A percentile compares a stretch with the other conserved stretches of the same genome.
phyloP scores from a whole-genome alignment of 192 early-diverging fungal species.

The Podila verticillata region DNA sequence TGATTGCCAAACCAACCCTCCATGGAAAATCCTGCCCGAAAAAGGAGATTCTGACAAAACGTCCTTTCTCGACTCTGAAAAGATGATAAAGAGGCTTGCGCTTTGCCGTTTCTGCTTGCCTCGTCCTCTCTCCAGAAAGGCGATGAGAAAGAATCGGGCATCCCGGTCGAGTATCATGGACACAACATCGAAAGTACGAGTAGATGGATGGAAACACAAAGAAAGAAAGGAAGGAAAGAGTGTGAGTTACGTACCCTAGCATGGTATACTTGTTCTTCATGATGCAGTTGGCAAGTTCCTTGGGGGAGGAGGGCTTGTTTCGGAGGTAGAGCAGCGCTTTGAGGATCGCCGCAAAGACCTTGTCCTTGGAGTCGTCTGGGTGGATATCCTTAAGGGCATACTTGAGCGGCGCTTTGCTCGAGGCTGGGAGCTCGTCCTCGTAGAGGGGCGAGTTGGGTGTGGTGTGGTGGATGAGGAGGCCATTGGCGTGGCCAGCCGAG shows the following conservation, averaged over 20 bases:
- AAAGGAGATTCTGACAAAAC: too few relatives aligned
- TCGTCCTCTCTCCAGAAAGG: too few relatives aligned
- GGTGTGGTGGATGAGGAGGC: conserved; percentile 16
- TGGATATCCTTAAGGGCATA: conserved; percentile 63
- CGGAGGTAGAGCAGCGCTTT: conserved; percentile 79
- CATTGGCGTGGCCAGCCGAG: conserved; percentile 11
- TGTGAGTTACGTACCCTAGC: conserved; percentile 68
- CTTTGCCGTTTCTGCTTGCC: too few relatives aligned
- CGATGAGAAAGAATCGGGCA: too few relatives aligned
- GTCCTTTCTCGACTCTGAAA: too few relatives aligned
- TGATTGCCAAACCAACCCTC: too few relatives aligned
- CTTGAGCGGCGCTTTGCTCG: conserved; percentile 44
- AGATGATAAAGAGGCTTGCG: too few relatives aligned
- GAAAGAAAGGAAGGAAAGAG: conserved; percentile 5
- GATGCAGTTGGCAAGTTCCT: conserved; percentile 82
- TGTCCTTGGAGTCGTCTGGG: conserved; percentile 82
- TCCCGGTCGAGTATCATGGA: too few relatives aligned
- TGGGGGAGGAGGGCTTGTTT: conserved; percentile 85
- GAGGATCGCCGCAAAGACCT: conserved; percentile 88
- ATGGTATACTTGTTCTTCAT: conserved; percentile 81
- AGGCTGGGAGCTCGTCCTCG: conserved; percentile 39
- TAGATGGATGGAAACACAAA: not conserved
- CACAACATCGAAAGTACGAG: not conserved
- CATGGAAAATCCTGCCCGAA: too few relatives aligned
- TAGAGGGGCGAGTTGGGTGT: conserved; percentile 11